A percentile compares a stretch with the other conserved stretches of the same genome.
Evolutionary conservation across 768 basidiomycete species (phyloP).

Genomic region (Rhizopogon vulgaris): DNA sequence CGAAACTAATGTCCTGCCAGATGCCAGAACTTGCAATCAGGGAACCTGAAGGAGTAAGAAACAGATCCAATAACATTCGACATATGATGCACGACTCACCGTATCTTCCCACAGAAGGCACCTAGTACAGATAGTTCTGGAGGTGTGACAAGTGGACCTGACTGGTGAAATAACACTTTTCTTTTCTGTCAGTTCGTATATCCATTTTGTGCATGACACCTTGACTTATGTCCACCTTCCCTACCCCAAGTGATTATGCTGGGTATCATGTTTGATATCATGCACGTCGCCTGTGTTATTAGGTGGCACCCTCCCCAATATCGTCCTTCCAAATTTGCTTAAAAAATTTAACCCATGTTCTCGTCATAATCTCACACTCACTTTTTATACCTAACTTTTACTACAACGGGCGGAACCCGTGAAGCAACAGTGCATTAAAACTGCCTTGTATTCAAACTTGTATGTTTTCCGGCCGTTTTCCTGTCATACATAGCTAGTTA

Average conservation of each 20-base stretch:
- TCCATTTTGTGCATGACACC: slow-evolving; percentile 4
- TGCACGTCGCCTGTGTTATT: neutral
- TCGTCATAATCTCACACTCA: slow-evolving; percentile 3
- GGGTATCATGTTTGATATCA: no score
- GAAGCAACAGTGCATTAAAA: neutral
- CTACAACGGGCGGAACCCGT: neutral
- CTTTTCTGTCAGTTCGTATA: neutral
- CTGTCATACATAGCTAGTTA: neutral
- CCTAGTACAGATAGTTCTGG: slow-evolving; percentile 16
- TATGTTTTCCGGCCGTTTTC: neutral
- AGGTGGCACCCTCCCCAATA: neutral
- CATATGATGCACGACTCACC: slow-evolving; percentile 1
- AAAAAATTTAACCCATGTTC: neutral
- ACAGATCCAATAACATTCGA: neutral
- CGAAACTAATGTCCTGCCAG: slow-evolving; percentile 9
- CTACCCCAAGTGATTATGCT: neutral
- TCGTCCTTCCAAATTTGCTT: neutral
- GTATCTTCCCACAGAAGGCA: slow-evolving; percentile 2
- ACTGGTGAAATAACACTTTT: slow-evolving; percentile 18
- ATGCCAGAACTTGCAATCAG: slow-evolving; percentile 6
- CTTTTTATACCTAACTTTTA: slow-evolving; percentile 5
- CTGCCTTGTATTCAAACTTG: slow-evolving; percentile 2
- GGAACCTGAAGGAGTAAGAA: slow-evolving; percentile 7
- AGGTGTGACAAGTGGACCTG: slow-evolving; percentile 11
- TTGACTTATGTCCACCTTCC: neutral